These are phyloP conservation scores for Scenedesmus sp. DNA, from an alignment of 163 green algal genomes.

Conservation along the genomic window DNA sequence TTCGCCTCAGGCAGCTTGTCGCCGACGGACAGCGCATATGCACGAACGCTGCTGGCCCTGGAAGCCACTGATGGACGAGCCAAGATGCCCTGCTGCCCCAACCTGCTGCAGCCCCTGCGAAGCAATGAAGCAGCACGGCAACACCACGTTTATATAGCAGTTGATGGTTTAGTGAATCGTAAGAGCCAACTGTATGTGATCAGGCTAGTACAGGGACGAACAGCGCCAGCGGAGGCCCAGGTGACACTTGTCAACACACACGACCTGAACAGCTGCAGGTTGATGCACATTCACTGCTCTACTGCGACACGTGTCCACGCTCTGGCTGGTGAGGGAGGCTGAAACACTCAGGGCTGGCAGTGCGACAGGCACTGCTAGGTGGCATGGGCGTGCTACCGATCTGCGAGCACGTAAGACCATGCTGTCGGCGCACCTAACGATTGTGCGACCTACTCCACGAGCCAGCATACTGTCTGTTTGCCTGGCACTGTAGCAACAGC, in stretches of 20 bases:
- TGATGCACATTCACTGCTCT: neutral
- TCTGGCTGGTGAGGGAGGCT: neutral
- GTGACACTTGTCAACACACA: neutral
- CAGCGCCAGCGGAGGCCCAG: neutral
- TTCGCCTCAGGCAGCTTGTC: conserved; percentile 77
- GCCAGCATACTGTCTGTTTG: conserved; percentile 25
- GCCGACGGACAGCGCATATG: conserved; percentile 72
- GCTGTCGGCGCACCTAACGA: neutral
- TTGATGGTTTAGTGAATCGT: neutral
- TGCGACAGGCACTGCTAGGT: conserved; percentile 2
- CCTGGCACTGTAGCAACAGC: neutral
- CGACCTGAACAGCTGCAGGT: neutral
- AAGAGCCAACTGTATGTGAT: neutral
- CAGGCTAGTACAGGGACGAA: neutral
- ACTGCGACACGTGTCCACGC: neutral
- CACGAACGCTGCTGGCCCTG: conserved; percentile 33
- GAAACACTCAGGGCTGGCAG: neutral
- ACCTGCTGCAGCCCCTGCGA: conserved; percentile 25
- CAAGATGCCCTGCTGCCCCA: conserved; percentile 16
- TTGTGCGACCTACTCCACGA: conserved; percentile 12
- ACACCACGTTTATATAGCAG: neutral
- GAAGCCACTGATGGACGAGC: conserved; percentile 15
- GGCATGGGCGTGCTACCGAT: neutral
- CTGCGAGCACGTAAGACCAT: neutral
- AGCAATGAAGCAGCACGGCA: neutral